Percentiles rank a stretch among this genome's conserved stretches.
These are phyloP conservation scores for Staphylotrichum longicolle DNA, from an alignment of 495 filamentous ascomycete genomes.

Conservation along the genomic window DNA sequence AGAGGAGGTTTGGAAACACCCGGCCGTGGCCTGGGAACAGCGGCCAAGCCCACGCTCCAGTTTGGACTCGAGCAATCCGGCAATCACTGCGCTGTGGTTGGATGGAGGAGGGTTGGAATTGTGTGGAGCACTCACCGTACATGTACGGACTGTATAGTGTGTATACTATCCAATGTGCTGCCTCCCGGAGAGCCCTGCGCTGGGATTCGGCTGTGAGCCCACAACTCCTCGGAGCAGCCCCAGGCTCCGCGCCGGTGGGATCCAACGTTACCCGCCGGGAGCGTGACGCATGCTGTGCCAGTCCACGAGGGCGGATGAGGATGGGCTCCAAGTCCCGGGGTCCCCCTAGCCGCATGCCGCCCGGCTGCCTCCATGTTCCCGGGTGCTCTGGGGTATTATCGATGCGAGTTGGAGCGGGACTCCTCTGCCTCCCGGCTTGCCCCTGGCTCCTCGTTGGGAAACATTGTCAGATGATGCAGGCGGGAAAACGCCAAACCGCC, in stretches of 20 bases:
- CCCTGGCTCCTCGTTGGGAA: neutral
- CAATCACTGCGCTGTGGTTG: conserved; percentile 15
- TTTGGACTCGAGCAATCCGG: conserved; percentile 5
- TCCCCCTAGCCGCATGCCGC: conserved; percentile 10
- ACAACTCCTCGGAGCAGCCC: conserved; percentile 19
- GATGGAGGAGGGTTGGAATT: conserved; percentile 5
- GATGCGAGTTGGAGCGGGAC: neutral
- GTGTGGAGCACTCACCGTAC: conserved; percentile 11
- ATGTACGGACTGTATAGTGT: neutral
- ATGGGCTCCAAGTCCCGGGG: neutral
- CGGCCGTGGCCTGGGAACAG: neutral
- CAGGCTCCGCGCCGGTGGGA: conserved; percentile 22
- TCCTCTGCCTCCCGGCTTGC: neutral
- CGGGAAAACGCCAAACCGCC: neutral
- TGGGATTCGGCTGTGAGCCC: conserved; percentile 3
- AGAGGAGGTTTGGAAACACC: neutral
- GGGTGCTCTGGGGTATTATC: neutral
- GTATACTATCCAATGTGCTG: neutral
- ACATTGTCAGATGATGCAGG: neutral
- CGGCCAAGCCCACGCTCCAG: conserved; percentile 4
- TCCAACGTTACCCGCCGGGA: conserved; percentile 10
- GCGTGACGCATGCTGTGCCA: conserved; percentile 11
- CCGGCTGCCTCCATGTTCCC: conserved; percentile 1
- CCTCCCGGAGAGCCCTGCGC: neutral
- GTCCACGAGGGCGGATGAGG: conserved; percentile 11